phyloP scores from a whole-genome alignment of 345 rosid species.

The Eucalyptus tenuipes region DNA sequence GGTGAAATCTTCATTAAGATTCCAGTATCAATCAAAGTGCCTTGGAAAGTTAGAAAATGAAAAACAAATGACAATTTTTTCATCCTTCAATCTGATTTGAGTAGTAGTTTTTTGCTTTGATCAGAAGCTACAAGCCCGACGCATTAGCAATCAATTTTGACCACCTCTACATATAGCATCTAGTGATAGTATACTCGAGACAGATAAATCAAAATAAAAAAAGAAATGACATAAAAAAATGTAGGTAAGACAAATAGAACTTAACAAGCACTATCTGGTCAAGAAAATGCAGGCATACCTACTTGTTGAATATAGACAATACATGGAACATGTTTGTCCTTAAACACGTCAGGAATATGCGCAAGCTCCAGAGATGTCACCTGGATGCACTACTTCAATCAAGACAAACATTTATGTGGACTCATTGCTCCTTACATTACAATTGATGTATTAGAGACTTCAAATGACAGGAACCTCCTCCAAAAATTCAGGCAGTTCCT shows the following conservation, averaged over 20 bases:
- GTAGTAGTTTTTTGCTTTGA: neutral
- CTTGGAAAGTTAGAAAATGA: neutral
- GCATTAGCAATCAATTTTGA: neutral
- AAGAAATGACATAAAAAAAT: neutral
- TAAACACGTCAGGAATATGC: slow-evolving; percentile 44
- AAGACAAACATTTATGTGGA: neutral
- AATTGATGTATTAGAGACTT: neutral
- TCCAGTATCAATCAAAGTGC: neutral
- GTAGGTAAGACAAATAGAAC: neutral
- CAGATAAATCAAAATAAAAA: neutral
- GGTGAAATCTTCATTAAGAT: neutral
- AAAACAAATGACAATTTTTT: neutral
- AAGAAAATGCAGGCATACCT: slow-evolving; percentile 43
- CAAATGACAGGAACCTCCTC: slow-evolving; percentile 47
- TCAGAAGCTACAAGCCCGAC: neutral
- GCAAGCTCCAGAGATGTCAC: slow-evolving; percentile 65
- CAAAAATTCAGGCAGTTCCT: slow-evolving; percentile 84
- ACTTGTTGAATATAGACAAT: slow-evolving; percentile 78
- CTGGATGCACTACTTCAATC: slow-evolving; percentile 22
- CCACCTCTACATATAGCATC: neutral
- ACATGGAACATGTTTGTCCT: slow-evolving; percentile 46
- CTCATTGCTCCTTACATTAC: neutral
- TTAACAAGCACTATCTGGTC: neutral
- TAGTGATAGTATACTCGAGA: neutral
- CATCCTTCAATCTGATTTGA: neutral